Conservation (phyloP, 768 basidiomycete genomes). For the Phylloporus sp. region DNA sequence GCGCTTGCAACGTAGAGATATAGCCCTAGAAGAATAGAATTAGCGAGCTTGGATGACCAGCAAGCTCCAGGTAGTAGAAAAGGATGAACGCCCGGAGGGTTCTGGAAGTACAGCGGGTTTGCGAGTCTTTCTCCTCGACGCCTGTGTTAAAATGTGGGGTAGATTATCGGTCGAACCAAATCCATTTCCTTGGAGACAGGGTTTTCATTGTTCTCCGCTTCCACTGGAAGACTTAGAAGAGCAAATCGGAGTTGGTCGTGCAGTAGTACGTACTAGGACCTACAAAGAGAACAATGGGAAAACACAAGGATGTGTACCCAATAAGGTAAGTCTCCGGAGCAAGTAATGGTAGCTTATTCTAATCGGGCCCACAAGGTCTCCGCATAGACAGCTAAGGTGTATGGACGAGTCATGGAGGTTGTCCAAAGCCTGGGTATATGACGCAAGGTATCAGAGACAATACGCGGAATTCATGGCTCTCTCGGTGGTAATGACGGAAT, state of each 20-base stretch:
- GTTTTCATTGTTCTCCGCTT: slow-evolving; percentile 23
- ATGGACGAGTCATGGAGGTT: neutral
- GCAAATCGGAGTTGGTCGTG: neutral
- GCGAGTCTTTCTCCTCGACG: neutral
- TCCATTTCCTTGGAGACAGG: slow-evolving; percentile 23
- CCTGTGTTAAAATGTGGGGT: slow-evolving; percentile 1
- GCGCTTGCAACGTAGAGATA: slow-evolving; percentile 15
- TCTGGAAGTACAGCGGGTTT: neutral
- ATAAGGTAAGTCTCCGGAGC: slow-evolving; percentile 15
- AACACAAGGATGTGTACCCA: slow-evolving; percentile 11
- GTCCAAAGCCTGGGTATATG: slow-evolving; percentile 23
- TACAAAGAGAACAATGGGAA: slow-evolving; percentile 21
- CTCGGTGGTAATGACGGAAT: slow-evolving; percentile 29
- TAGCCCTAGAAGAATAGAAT: neutral
- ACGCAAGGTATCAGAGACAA: slow-evolving; percentile 20
- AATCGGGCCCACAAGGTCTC: slow-evolving; percentile 5
- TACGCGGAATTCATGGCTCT: slow-evolving; percentile 7
- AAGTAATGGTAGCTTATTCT: slow-evolving; percentile 2
- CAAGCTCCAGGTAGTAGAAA: slow-evolving; percentile 15
- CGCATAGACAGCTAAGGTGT: neutral
- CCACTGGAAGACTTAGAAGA: neutral
- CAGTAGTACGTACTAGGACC: slow-evolving; percentile 7
- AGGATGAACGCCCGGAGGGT: no score
- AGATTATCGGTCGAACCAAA: neutral
- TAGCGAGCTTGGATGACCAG: slow-evolving; percentile 23